phyloP scores from a whole-genome alignment of 2,329 filamentous ascomycete genomes.

The Talaromyces sp. region DNA sequence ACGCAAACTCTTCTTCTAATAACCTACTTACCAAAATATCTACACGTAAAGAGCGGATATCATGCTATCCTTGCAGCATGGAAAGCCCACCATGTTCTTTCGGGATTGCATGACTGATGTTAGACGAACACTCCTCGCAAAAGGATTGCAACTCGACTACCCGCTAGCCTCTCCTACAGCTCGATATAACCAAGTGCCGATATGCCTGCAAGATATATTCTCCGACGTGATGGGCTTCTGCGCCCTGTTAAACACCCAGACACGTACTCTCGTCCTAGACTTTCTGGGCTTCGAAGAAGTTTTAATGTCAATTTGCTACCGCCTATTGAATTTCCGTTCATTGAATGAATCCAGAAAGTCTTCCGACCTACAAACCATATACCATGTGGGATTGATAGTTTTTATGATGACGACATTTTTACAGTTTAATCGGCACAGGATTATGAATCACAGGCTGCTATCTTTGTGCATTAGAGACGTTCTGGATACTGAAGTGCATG shows the following conservation, averaged over 20 bases:
- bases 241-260: slow-evolving; percentile 2
- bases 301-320: slow-evolving; percentile 7
- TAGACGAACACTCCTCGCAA: background rate
- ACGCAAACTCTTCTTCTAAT: background rate
- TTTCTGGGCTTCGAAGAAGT: slow-evolving; percentile 5
- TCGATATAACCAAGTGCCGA: background rate
- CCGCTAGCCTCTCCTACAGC: background rate
- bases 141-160: background rate
- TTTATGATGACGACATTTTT: slow-evolving; percentile 11
- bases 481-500: background rate
- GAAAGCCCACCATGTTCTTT: slow-evolving; percentile 2
- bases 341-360: background rate
- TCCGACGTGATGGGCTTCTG: slow-evolving; percentile 4
- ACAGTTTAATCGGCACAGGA: background rate
- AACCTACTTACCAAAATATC: background rate
- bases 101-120: slow-evolving; percentile 3
- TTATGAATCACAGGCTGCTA: background rate
- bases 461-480: background rate
- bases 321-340: slow-evolving; percentile 4
- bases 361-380: background rate
- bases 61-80: slow-evolving; percentile 5
- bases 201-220: slow-evolving; percentile 2
- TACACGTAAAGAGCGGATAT: slow-evolving; percentile 3
- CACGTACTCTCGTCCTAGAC: background rate
- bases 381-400: slow-evolving; percentile 4